These are phyloP conservation scores for Yamadazyma insecticola DNA, from an alignment of 805 yeast genomes.

Conservation along the genomic window DNA sequence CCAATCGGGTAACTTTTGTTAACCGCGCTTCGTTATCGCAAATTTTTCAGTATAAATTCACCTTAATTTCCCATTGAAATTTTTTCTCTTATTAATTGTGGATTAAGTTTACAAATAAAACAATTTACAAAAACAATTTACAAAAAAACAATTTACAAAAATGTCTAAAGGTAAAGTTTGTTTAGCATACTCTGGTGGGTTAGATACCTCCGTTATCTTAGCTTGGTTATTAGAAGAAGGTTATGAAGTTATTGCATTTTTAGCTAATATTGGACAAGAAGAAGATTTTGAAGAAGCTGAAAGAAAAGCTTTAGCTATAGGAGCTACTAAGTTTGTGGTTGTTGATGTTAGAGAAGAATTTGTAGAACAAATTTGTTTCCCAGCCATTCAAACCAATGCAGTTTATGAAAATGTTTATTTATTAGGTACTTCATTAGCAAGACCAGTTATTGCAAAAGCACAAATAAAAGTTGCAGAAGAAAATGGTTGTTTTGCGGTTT, in stretches of 20 bases:
- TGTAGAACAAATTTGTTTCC: slow-evolving; percentile 90
- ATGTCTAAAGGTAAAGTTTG: slow-evolving; percentile 99
- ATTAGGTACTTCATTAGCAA: slow-evolving; percentile 95
- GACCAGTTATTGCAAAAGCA: slow-evolving; percentile 98
- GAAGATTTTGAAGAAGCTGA: slow-evolving; percentile 98
- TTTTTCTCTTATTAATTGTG: slow-evolving; percentile 1
- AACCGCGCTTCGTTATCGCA: slow-evolving; percentile 26
- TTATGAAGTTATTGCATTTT: slow-evolving; percentile 95
- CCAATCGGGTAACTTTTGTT: slow-evolving; percentile 11
- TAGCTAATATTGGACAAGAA: slow-evolving; percentile 99
- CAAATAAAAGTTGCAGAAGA: slow-evolving; percentile 95
- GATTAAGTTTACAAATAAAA: background rate
- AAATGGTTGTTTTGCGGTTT: slow-evolving; percentile 97
- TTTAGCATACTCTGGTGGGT: slow-evolving; percentile 98
- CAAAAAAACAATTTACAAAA: slow-evolving; percentile 8
- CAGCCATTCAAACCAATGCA: slow-evolving; percentile 97
- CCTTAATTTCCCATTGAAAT: slow-evolving; percentile 9
- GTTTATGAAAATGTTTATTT: slow-evolving; percentile 96
- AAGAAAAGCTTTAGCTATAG: slow-evolving; percentile 92
- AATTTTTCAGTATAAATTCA: slow-evolving; percentile 8
- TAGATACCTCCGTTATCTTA: slow-evolving; percentile 94
- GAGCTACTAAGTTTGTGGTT: slow-evolving; percentile 92
- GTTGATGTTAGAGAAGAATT: slow-evolving; percentile 95
- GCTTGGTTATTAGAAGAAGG: slow-evolving; percentile 99
- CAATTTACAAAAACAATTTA: too few species aligned